phyloP scores from a whole-genome alignment of 1,139 yeast genomes.

The Meyerozyma sp. region DNA sequence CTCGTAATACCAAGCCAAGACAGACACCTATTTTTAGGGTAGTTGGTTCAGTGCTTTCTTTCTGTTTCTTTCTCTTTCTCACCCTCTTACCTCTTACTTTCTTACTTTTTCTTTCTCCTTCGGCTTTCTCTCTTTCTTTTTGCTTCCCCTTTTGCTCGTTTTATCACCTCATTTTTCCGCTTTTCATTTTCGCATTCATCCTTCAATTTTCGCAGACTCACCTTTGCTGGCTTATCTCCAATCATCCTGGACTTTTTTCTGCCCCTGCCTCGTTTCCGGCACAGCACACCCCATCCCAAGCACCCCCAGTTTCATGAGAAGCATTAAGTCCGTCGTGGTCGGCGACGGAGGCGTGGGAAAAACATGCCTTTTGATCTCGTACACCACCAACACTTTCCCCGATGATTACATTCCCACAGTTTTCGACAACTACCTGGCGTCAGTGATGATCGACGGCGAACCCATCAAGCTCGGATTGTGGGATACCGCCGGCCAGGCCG shows the following conservation, averaged over 20 bases:
- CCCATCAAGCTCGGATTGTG: conserved; percentile 81
- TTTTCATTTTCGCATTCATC: background rate
- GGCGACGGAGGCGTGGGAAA: conserved; percentile 98
- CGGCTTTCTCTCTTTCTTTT: too few species aligned
- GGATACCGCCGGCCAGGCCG: conserved; percentile 99
- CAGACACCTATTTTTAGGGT: too few species aligned
- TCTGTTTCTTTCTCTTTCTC: too few species aligned
- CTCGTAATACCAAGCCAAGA: too few species aligned
- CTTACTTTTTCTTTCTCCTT: too few species aligned
- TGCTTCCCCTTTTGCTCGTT: too few species aligned
- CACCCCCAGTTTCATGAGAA: conserved; percentile 49
- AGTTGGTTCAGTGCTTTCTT: too few species aligned
- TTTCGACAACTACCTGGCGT: conserved; percentile 85
- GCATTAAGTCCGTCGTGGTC: conserved; percentile 91
- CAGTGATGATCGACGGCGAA: conserved; percentile 77
- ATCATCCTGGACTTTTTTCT: background rate
- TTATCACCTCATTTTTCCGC: too few species aligned
- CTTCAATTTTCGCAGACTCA: background rate
- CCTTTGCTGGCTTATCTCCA: background rate
- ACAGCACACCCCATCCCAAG: too few species aligned
- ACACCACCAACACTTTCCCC: conserved; percentile 92
- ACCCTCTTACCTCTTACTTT: too few species aligned
- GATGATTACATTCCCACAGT: conserved; percentile 95
- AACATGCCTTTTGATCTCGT: conserved; percentile 81
- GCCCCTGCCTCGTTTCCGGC: background rate